These are phyloP conservation scores for Nemania sp. DNA, from an alignment of 2,329 filamentous ascomycete genomes.

Conservation along the genomic window DNA sequence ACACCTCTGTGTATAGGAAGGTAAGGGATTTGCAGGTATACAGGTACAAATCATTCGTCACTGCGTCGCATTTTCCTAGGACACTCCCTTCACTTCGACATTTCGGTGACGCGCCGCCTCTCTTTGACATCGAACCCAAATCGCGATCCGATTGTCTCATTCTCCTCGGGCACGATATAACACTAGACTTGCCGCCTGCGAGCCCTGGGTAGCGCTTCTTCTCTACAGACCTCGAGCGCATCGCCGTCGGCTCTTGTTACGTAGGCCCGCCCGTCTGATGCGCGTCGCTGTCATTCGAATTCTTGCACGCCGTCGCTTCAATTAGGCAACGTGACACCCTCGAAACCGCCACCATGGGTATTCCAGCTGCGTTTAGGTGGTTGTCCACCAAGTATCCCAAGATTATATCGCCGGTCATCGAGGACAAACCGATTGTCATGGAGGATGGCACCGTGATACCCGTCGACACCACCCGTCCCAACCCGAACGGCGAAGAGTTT, in stretches of 20 bases:
- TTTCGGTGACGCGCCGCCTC: background rate
- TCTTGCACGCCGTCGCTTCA: slow-evolving; percentile 1
- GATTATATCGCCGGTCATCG: slow-evolving; percentile 88
- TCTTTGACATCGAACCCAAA: background rate
- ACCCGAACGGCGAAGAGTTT: slow-evolving; percentile 96
- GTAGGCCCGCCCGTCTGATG: background rate
- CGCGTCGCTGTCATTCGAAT: slow-evolving; percentile 8
- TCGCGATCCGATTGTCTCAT: background rate
- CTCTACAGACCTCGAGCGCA: background rate
- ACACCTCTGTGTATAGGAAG: too few species aligned
- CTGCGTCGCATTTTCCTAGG: slow-evolving; percentile 14
- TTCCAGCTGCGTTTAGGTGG: slow-evolving; percentile 94
- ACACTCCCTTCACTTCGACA: too few species aligned
- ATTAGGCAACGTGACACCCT: background rate
- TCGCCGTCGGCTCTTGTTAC: background rate
- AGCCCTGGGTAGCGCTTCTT: background rate
- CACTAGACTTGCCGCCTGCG: background rate
- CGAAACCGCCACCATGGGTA: slow-evolving; percentile 70
- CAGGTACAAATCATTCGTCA: too few species aligned
- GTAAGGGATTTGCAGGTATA: too few species aligned
- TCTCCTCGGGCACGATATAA: background rate
- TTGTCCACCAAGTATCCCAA: slow-evolving; percentile 96
- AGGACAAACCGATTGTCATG: slow-evolving; percentile 79
- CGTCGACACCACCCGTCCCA: slow-evolving; percentile 79
- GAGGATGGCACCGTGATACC: slow-evolving; percentile 81